Base-by-base conservation (phyloP, 2,329 filamentous ascomycete species). In the Diaporthe aspalathi region DNA sequence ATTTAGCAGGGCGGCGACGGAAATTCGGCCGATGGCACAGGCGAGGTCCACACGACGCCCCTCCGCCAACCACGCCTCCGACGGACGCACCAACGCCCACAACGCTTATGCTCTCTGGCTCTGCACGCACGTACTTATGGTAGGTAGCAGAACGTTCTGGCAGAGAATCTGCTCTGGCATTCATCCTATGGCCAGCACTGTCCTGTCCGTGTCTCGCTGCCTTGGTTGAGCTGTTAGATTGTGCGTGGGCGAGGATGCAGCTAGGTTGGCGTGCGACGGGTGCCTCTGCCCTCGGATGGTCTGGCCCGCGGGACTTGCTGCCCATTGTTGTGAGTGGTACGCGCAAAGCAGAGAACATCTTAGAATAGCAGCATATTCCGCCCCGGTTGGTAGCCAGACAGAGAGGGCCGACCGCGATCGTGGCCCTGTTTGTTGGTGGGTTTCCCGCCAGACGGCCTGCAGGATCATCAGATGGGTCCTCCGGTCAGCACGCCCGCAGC, bases 21-120 rank as follows among this genome's bases (percentile, higher is more conserved):
- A 38, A 49, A 65, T 65, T 65, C 60, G 60, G 57, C 57, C 57
- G 57, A 49, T 63, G 57, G 57, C 57, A 63, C 57, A 63, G n/a
- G 57, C 57, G 49, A 63, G 57, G 35, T 63, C 57, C 57, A 62
- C 57, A 29, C 27, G 57, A 38, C 35, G 35, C 35, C 35, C 35
- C 9, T 38, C 35, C 24, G 43, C 57, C 32, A 63, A 53, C 50
- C 24, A 20, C 50, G 50, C 24, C 27, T 4, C 17, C 16, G 17
- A 20, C 17, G 8, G 16, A 53, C 35, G 35, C 35, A 12, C 35
- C 22, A 47, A n/a, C 20, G 17, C 49, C 22, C 20, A 32, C 16
- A n/a, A 20, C 11, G 29, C 52, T 29, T n/a, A 38, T 17, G 53
- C 16, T 5, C 35, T 38, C 6, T 38, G 12, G 35, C n/a, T n/a